Evolutionary conservation across 2,329 filamentous ascomycete genomes (phyloP).

Genomic region (Dactylellina parvicollis): DNA sequence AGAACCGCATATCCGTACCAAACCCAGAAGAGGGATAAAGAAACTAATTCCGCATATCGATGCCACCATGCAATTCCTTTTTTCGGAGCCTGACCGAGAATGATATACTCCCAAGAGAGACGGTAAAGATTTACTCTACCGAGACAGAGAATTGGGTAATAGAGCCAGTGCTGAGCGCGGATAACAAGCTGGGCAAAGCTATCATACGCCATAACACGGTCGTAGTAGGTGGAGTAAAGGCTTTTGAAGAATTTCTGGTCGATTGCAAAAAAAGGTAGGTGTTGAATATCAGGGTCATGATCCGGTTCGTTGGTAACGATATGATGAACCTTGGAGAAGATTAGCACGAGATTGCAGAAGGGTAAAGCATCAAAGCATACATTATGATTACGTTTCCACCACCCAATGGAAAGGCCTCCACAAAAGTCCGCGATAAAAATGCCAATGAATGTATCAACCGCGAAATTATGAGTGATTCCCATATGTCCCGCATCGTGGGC

Average conservation of each 20-base stretch:
- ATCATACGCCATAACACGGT: conserved; percentile 81
- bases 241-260: conserved; percentile 80
- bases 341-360: too few relatives aligned
- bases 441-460: conserved; percentile 82
- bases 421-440: conserved; percentile 90
- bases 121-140: conserved; percentile 88
- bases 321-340: conserved; percentile 73
- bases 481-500: conserved; percentile 97
- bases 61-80: conserved; percentile 85
- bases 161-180: conserved; percentile 80
- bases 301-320: conserved; percentile 95
- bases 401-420: conserved; percentile 88
- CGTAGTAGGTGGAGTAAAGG: conserved; percentile 83
- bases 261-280: conserved; percentile 87
- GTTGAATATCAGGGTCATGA: conserved; percentile 93
- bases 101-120: conserved; percentile 80
- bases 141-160: conserved; percentile 82
- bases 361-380: too few relatives aligned
- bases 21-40: conserved; percentile 82
- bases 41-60: conserved; percentile 78
- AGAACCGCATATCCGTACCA: conserved; percentile 87
- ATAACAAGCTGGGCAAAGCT: conserved; percentile 75
- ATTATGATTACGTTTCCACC: conserved; percentile 98
- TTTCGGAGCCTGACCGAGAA: conserved; percentile 74
- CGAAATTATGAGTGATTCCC: conserved; percentile 93